A percentile compares a stretch with the other conserved stretches of the same genome.
Conservation (phyloP, 202 grass and related monocot genomes). For the Zizania palustris region DNA sequence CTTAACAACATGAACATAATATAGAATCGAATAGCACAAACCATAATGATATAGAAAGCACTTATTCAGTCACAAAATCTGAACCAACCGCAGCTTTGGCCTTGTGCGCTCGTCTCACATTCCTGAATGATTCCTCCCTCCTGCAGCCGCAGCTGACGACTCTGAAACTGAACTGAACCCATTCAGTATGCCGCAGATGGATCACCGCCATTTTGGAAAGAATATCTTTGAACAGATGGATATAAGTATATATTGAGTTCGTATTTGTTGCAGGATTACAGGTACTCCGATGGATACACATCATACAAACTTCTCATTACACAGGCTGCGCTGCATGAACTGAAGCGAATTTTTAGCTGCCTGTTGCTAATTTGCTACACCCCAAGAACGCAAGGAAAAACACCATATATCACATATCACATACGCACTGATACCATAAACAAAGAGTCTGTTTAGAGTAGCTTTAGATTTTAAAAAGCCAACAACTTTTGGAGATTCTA, state of each 20-base stretch:
- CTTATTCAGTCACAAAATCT: too few species aligned
- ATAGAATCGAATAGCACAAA: too few species aligned
- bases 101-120: constrained; percentile 12
- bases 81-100: neutral
- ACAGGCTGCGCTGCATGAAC: constrained; percentile 38
- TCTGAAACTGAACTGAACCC: neutral
- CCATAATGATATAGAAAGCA: too few species aligned
- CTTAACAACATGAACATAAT: too few species aligned
- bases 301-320: constrained; percentile 38
- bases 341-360: neutral
- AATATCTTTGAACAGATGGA: neutral
- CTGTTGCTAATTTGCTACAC: neutral
- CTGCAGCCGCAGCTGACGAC: neutral
- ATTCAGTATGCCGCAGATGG: neutral
- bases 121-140: constrained; percentile 31
- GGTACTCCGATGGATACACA: neutral
- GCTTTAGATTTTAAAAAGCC: too few species aligned
- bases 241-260: neutral
- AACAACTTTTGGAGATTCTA: too few species aligned
- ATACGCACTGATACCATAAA: too few species aligned
- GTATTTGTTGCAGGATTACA: constrained; percentile 8
- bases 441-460: too few species aligned
- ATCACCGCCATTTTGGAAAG: neutral
- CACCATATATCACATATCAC: too few species aligned
- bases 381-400: too few species aligned